These are phyloP conservation scores for Heterobasidion parviporum DNA, from an alignment of 1,284 basidiomycete genomes.

Conservation along the genomic window DNA sequence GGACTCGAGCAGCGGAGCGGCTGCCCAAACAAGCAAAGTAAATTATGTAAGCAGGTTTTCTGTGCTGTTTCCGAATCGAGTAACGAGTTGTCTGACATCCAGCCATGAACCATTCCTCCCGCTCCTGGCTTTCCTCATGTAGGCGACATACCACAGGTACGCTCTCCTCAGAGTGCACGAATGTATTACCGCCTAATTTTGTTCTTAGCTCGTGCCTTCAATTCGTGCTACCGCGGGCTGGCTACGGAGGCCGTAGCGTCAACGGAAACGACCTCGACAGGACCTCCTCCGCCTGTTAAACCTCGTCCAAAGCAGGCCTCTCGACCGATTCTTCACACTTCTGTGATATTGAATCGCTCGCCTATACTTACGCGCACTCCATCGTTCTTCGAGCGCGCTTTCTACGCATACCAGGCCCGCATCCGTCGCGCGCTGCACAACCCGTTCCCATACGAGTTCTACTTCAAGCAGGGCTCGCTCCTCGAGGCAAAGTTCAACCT, in stretches of 20 bases:
- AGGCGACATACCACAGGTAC: constrained; percentile 13
- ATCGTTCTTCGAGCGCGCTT: constrained; percentile 75
- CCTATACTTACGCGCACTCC: constrained; percentile 78
- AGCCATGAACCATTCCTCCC: constrained; percentile 17
- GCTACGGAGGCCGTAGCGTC: constrained; percentile 23
- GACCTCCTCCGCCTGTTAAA: constrained; percentile 4
- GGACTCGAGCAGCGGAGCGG: constrained; percentile 2
- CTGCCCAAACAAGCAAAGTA: constrained; percentile 17
- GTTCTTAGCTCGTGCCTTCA: constrained; percentile 2
- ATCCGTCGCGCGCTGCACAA: constrained; percentile 83
- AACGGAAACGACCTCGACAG: neutral
- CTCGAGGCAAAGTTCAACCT: constrained; percentile 76
- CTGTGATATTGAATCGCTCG: constrained; percentile 77
- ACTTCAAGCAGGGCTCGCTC: constrained; percentile 90
- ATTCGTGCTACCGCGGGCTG: constrained; percentile 11
- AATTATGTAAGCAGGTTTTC: neutral
- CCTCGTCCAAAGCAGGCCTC: constrained; percentile 8
- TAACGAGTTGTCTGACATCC: neutral
- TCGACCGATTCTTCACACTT: constrained; percentile 30
- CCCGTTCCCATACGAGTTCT: constrained; percentile 86
- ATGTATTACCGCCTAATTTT: neutral
- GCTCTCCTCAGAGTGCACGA: neutral
- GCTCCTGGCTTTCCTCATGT: constrained; percentile 25
- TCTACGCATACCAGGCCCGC: constrained; percentile 80
- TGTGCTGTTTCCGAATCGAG: neutral